Conservation (phyloP, 2,329 filamentous ascomycete species). For the Fusarium torulosum region DNA sequence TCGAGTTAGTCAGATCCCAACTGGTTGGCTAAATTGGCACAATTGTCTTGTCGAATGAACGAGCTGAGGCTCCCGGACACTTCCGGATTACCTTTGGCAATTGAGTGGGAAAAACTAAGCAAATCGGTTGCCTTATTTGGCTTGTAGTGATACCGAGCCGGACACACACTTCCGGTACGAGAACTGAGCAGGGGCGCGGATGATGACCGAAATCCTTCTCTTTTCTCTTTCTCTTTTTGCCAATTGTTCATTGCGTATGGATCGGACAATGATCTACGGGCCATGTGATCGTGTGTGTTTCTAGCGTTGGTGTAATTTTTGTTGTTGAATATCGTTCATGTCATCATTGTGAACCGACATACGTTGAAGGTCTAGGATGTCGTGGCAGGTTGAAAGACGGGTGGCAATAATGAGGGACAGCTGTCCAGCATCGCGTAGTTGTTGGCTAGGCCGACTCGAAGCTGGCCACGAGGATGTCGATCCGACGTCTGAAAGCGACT, state of each 20-base stretch:
- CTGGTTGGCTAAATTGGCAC: too few species aligned
- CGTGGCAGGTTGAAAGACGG: neutral
- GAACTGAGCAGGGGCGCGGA: neutral
- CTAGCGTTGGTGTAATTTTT: neutral
- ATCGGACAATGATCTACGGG: neutral
- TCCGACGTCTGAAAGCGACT: neutral
- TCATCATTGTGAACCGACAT: neutral
- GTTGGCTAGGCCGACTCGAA: neutral
- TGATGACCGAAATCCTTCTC: neutral
- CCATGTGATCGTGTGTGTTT: neutral
- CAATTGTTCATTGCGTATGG: neutral
- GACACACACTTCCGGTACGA: conserved; percentile 5
- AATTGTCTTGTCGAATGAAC: too few species aligned
- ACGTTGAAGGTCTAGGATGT: neutral
- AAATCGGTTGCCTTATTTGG: conserved; percentile 3
- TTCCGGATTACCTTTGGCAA: neutral
- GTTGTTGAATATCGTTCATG: neutral
- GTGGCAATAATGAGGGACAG: neutral
- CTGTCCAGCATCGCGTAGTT: neutral
- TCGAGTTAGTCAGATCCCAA: neutral
- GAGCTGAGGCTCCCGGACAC: neutral
- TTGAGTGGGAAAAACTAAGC: neutral
- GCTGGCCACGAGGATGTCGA: neutral
- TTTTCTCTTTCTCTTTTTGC: neutral
- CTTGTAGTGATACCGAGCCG: neutral